phyloP scores from a whole-genome alignment of 257 asterid species.

The Prunella vulgaris region DNA sequence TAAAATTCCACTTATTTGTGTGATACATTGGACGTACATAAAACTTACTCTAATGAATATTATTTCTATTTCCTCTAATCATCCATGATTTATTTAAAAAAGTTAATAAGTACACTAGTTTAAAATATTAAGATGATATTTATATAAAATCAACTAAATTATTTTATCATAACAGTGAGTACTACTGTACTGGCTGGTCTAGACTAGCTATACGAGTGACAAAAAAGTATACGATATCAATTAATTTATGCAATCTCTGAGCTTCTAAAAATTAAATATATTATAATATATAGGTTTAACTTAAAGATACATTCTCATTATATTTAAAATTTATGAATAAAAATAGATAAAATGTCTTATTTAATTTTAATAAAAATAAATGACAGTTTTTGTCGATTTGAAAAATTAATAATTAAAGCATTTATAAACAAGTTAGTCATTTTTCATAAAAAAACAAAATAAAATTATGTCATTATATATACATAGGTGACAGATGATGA shows the following conservation, averaged over 20 bases:
- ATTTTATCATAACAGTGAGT: neutral
- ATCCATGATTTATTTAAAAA: neutral
- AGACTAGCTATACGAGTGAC: neutral
- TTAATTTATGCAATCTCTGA: neutral
- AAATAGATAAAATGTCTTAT: no score
- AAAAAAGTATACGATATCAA: neutral
- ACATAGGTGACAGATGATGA: slow-evolving; percentile 28
- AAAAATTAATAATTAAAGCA: neutral
- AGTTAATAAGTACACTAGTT: neutral
- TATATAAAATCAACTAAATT: neutral
- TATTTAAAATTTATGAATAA: neutral
- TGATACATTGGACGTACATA: no score
- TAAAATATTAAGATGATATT: neutral
- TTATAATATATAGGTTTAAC: neutral
- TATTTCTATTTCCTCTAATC: no score
- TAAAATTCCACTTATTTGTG: no score
- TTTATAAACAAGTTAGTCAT: neutral
- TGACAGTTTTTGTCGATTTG: neutral
- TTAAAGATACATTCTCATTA: neutral
- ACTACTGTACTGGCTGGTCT: neutral
- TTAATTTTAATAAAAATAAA: neutral
- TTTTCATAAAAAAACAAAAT: neutral
- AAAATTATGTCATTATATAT: slow-evolving; percentile 20
- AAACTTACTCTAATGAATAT: no score
- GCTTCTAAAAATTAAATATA: neutral